Base-by-base conservation (phyloP, 129 eudicot species). In the Smallanthus sonchifolius region DNA sequence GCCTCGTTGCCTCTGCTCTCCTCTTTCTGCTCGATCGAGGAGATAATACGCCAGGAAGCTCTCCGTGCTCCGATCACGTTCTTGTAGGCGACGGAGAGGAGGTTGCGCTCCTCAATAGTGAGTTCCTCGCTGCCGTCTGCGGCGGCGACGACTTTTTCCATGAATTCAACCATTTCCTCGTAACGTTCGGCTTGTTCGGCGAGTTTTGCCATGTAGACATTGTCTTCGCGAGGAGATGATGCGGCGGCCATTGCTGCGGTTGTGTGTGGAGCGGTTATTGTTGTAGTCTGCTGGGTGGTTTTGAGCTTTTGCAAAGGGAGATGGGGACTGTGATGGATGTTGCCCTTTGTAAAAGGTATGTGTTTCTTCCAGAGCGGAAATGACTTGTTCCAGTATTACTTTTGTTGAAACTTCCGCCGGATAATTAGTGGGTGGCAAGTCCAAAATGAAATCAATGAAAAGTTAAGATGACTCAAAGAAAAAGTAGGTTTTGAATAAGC, bases 161-260 rank as follows among this genome's bases (percentile, higher is more conserved):
- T 91, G 88, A 88, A 91, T 70, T 88, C 92, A 0, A 91, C 97
- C 97, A 91, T 91, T 78, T 91, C 97, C 47, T 91, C 97, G 76
- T 88, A 91, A 38, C 97, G 90, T 64, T 91, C 97, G 67, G 92
- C 95, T 75, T 91, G 95, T 71, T 91, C 97, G 48, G 97, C 89
- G 19, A 91, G 89, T 77, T 91, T 91, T 28, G 94, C 97, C 91
- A 85, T 81, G 96, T 87, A 91, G 2, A 91, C 91, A 75, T 81
- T 75, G 70, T 91, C 97, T 65, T 91, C 97, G 30, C 95, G 88
- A 2, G 84, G 72, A 5, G 96, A 74, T 34, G 92, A 69, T 64
- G 81, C 56, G 17, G 76, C 73, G 24, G 96, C 86, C 85, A 78
- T 84, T 64, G 77, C 38, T 30, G 1, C 3, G 24, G 16, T 42